Evolutionary conservation across 768 basidiomycete species (phyloP).

Genomic region (Pleurotus tuoliensis): DNA sequence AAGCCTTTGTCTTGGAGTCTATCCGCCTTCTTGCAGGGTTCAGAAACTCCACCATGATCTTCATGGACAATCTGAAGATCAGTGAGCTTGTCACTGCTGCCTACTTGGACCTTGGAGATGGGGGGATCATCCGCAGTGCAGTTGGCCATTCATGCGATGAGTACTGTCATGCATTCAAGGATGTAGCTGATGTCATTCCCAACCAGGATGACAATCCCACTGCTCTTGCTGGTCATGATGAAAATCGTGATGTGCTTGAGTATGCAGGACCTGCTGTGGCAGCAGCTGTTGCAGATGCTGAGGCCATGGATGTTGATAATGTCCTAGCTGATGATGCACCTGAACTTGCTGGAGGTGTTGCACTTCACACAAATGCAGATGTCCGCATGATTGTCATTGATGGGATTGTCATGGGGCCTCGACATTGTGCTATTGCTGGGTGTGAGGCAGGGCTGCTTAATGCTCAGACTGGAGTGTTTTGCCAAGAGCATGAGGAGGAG

Average conservation of each 20-base stretch:
- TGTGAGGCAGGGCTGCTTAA: not conserved
- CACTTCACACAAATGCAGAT: not conserved
- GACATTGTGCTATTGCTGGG: conserved; percentile 10
- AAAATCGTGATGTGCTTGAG: not conserved
- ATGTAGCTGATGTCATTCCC: not conserved
- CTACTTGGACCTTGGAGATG: not conserved
- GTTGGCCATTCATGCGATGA: not conserved
- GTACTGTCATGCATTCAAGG: too few species aligned
- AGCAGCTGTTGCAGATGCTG: not conserved
- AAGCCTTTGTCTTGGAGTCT: conserved; percentile 18
- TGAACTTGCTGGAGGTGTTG: not conserved
- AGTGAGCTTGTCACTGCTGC: conserved; percentile 5
- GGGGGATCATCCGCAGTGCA: conserved; percentile 6
- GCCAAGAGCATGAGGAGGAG: not conserved
- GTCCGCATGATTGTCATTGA: not conserved
- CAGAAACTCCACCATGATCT: not conserved
- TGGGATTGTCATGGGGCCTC: not conserved
- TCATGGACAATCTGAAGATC: conserved; percentile 5
- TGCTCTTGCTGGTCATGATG: conserved; percentile 5
- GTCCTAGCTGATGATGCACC: not conserved
- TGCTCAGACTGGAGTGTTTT: not conserved
- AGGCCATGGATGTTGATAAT: not conserved
- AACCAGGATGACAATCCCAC: not conserved
- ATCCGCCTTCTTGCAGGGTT: conserved; percentile 7
- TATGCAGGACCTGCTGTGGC: not conserved